Conservation (phyloP, 2,329 filamentous ascomycete genomes). For the Exserohilum rostratum region DNA sequence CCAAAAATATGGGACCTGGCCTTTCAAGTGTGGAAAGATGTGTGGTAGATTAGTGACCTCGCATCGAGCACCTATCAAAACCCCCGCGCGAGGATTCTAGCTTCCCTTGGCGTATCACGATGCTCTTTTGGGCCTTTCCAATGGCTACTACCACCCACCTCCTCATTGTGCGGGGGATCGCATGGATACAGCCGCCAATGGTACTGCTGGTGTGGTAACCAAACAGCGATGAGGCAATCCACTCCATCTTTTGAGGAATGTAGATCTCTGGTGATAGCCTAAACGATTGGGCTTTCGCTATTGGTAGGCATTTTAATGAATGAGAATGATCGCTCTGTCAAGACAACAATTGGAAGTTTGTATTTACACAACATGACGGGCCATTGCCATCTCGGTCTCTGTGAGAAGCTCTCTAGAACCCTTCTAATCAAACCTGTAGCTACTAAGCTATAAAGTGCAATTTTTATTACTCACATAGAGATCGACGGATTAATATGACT, state of each 20-base stretch:
- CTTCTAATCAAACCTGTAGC: constrained; percentile 18
- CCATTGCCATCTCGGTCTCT: constrained; percentile 16
- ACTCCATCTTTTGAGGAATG: neutral
- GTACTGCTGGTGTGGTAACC: neutral
- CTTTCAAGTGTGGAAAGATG: neutral
- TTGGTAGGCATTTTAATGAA: neutral
- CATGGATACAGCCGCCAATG: neutral
- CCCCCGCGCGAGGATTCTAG: neutral
- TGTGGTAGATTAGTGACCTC: neutral
- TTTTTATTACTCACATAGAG: constrained; percentile 12
- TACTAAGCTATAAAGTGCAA: constrained; percentile 13
- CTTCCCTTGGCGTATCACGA: neutral
- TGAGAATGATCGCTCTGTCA: neutral
- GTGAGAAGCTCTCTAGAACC: constrained; percentile 14
- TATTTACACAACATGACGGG: constrained; percentile 1
- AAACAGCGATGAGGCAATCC: neutral
- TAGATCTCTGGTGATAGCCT: neutral
- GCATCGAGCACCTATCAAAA: constrained; percentile 11
- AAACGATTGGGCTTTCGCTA: neutral
- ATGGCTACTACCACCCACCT: neutral
- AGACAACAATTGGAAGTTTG: neutral
- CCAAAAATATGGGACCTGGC: neutral
- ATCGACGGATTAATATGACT: constrained; percentile 12
- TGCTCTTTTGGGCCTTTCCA: neutral
- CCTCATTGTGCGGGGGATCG: neutral